Evolutionary conservation across 352 stramenopile species (phyloP).

Genomic region (Phytophthora hybrid): DNA sequence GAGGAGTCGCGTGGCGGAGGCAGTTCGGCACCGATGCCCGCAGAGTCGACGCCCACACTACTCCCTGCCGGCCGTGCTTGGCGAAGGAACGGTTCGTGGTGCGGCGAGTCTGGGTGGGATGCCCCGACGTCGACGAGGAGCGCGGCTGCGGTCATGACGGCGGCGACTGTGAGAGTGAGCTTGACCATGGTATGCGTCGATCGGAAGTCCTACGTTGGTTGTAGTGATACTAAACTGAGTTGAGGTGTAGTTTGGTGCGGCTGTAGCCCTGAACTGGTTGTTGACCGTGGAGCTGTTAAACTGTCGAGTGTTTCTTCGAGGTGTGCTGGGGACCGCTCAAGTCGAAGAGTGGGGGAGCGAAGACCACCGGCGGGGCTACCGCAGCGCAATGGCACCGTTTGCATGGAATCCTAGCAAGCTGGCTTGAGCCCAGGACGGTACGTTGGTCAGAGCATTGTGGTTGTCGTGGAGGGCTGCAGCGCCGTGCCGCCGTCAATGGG

Average conservation of each 20-base stretch:
- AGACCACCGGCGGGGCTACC: neutral
- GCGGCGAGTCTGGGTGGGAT: neutral
- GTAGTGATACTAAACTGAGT: too few relatives aligned
- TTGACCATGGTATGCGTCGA: conserved; percentile 2
- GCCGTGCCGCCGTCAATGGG: too few relatives aligned
- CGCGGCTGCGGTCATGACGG: conserved; percentile 1
- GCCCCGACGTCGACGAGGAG: neutral
- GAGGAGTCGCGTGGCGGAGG: neutral
- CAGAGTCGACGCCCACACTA: neutral
- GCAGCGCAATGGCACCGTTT: too few relatives aligned
- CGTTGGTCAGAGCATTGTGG: too few relatives aligned
- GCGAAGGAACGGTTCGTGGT: neutral
- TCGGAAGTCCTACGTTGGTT: too few relatives aligned
- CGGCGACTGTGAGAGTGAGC: conserved; percentile 1
- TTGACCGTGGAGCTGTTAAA: too few relatives aligned
- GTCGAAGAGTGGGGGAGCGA: conserved; percentile 1
- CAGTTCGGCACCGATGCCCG: neutral
- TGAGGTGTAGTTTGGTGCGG: too few relatives aligned
- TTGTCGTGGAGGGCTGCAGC: too few relatives aligned
- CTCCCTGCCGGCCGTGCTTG: neutral
- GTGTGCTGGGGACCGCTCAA: conserved; percentile 7
- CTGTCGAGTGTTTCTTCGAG: neutral
- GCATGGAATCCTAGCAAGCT: too few relatives aligned
- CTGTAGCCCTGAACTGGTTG: neutral
- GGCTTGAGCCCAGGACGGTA: too few relatives aligned